phyloP scores from a whole-genome alignment of 73 alveolate genomes.

The Effrenium voratum region DNA sequence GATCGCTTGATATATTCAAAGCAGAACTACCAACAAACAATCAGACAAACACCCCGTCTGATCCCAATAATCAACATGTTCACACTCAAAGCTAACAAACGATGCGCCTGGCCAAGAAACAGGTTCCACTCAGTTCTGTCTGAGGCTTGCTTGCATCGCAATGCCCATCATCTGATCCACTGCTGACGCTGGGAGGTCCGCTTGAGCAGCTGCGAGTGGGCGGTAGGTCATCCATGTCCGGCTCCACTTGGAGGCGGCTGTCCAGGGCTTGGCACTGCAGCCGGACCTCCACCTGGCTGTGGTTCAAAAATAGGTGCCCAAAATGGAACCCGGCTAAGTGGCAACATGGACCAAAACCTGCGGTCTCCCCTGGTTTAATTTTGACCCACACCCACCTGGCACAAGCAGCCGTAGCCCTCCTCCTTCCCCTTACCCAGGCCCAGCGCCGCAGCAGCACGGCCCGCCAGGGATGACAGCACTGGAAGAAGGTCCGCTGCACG shows the following conservation, averaged over 20 bases:
- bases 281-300: too few relatives aligned
- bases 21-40: neutral
- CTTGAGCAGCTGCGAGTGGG: too few relatives aligned
- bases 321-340: too few relatives aligned
- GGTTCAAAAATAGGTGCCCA: too few relatives aligned
- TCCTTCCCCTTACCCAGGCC: conserved; percentile 45
- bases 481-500: conserved; percentile 12
- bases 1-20: neutral
- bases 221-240: too few relatives aligned
- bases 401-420: neutral
- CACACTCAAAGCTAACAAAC: too few relatives aligned
- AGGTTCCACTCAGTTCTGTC: neutral
- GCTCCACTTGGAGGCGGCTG: too few relatives aligned
- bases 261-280: too few relatives aligned
- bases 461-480: conserved; percentile 39
- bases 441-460: conserved; percentile 47
- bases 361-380: too few relatives aligned
- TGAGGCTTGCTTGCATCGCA: neutral
- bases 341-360: too few relatives aligned
- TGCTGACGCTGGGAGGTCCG: neutral
- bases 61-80: neutral
- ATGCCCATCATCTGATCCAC: neutral
- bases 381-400: conserved; percentile 51
- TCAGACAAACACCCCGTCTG: too few relatives aligned
- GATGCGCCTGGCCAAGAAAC: neutral